Conservation (phyloP, 352 stramenopile species). For the Pythium oligandrum region DNA sequence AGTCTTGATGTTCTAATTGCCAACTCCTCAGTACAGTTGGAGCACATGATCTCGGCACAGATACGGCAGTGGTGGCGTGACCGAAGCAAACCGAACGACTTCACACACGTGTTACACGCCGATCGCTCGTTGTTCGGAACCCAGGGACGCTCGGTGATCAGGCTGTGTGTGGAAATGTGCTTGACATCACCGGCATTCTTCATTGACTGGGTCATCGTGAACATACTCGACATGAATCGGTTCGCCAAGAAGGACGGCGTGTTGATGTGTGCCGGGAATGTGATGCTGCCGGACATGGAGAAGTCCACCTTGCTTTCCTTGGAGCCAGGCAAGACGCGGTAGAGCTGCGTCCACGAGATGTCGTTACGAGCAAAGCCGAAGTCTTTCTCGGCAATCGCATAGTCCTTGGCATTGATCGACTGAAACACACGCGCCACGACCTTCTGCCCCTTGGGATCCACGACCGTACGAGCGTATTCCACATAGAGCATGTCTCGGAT, state of each 20-base stretch:
- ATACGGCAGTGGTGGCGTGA: slow-evolving; percentile 78
- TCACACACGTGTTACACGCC: slow-evolving; percentile 71
- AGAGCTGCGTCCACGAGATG: slow-evolving; percentile 49
- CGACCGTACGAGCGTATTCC: slow-evolving; percentile 56
- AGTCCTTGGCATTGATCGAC: slow-evolving; percentile 48
- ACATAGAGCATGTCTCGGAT: slow-evolving; percentile 56
- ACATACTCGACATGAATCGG: slow-evolving; percentile 43
- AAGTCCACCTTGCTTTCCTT: slow-evolving; percentile 49
- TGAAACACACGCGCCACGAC: slow-evolving; percentile 59
- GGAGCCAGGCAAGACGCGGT: slow-evolving; percentile 44
- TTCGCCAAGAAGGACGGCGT: slow-evolving; percentile 71
- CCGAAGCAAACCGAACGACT: slow-evolving; percentile 69
- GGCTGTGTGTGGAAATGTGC: slow-evolving; percentile 46
- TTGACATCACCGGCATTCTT: slow-evolving; percentile 52
- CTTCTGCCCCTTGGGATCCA: slow-evolving; percentile 47
- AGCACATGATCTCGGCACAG: slow-evolving; percentile 82
- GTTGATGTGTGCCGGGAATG: slow-evolving; percentile 17
- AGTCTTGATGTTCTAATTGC: slow-evolving; percentile 49
- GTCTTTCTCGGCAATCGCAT: slow-evolving; percentile 34
- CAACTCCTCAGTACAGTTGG: slow-evolving; percentile 60
- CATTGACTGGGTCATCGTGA: slow-evolving; percentile 32
- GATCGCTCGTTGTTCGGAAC: slow-evolving; percentile 63
- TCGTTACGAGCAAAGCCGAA: slow-evolving; percentile 63
- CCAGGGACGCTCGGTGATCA: slow-evolving; percentile 67
- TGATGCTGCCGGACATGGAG: slow-evolving; percentile 27